Conservation (phyloP, 169 alveolate genomes). For the Cystoisospora suis region DNA sequence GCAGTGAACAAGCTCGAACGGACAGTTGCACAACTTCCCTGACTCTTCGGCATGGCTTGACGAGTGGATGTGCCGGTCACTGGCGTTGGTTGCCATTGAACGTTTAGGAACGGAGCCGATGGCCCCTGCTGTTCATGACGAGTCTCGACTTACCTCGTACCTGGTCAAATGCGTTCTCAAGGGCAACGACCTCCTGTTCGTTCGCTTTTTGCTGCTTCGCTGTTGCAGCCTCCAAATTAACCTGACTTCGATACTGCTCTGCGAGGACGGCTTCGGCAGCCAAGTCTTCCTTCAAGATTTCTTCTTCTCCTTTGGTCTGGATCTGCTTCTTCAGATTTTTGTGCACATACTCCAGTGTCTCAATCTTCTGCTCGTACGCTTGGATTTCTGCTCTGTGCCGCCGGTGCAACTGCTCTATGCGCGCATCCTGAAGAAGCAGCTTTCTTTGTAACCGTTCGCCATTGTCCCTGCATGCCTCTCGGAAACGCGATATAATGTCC, state of each 20-base stretch:
- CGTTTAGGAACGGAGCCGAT: no score
- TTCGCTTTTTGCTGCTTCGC: background rate
- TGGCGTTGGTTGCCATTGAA: no score
- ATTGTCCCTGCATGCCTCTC: background rate
- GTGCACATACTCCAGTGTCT: conserved; percentile 23
- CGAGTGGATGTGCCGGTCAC: no score
- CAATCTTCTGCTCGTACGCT: conserved; percentile 41
- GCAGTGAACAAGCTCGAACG: no score
- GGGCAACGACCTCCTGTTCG: background rate
- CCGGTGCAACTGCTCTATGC: background rate
- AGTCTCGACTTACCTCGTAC: conserved; percentile 4
- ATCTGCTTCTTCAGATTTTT: background rate
- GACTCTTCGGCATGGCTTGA: no score
- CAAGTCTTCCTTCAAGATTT: background rate
- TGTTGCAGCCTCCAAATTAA: background rate
- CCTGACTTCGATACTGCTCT: background rate
- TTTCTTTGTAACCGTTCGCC: background rate
- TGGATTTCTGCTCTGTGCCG: conserved; percentile 15
- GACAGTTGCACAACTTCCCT: no score
- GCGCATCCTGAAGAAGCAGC: conserved; percentile 20
- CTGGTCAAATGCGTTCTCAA: conserved; percentile 28
- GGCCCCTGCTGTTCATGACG: no score
- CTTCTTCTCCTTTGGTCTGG: conserved; percentile 19
- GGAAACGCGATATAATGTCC: conserved; percentile 20
- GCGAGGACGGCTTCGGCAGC: background rate